Percentiles rank a stretch among this genome's conserved stretches.
phyloP scores from a whole-genome alignment of 768 basidiomycete genomes.

The Amanita pallidorosea region DNA sequence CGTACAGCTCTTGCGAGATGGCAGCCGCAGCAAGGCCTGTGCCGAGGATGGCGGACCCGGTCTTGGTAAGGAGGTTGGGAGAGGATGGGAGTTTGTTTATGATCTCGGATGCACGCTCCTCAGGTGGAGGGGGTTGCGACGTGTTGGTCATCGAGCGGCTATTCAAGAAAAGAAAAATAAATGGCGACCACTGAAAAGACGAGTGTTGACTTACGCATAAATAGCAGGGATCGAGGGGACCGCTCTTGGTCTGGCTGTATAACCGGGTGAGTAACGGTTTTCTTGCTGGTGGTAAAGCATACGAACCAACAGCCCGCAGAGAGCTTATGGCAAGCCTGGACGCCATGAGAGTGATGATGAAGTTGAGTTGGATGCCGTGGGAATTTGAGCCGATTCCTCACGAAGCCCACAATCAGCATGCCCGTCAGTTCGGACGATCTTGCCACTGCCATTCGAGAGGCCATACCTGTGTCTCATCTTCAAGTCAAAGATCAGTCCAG shows the following conservation, averaged over 20 bases:
- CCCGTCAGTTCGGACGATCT: conserved; percentile 46
- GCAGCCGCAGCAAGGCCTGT: conserved; percentile 83
- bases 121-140: conserved; percentile 58
- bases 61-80: conserved; percentile 88
- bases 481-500: conserved; percentile 70
- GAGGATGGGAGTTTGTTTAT: conserved; percentile 82
- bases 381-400: neutral
- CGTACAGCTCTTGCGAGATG: conserved; percentile 95
- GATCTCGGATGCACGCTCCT: conserved; percentile 82
- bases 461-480: conserved; percentile 54
- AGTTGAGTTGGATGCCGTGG: neutral
- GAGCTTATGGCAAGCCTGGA: conserved; percentile 63
- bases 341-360: conserved; percentile 26
- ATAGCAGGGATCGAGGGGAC: conserved; percentile 33
- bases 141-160: conserved; percentile 55
- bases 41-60: conserved; percentile 84
- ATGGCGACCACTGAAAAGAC: conserved; percentile 4
- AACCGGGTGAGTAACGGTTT: neutral
- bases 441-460: conserved; percentile 51
- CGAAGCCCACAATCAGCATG: conserved; percentile 26
- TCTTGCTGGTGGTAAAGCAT: neutral
- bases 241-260: conserved; percentile 44
- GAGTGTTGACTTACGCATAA: conserved; percentile 29
- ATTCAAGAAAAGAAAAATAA: neutral
- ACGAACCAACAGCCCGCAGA: conserved; percentile 49